Evolutionary conservation across 2,329 filamentous ascomycete genomes (phyloP), one percentile per base, ranked within the genome.

Genomic region (Hypoxylon sp.): DNA sequence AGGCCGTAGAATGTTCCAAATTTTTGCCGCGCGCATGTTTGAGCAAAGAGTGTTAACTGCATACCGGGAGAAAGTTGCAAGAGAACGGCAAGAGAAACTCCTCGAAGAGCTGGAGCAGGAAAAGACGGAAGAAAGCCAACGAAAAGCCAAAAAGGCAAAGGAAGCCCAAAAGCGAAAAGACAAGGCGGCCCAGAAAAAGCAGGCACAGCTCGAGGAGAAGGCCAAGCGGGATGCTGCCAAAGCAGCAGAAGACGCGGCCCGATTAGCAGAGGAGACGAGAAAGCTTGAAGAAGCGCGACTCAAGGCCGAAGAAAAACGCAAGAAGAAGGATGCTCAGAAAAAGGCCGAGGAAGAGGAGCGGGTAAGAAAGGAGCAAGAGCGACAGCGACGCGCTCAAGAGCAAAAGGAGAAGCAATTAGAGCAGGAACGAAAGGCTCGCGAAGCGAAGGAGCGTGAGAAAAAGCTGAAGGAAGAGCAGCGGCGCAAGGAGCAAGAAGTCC

Each of bases 1-100:
- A 84, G 96, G 96, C 68, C 90, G 96, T 62, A 88, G 95, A 74
- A 99, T 99, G 96, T 99, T 99, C 79, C 96, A 99, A 80, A 98
- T 99, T 79, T 99, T 99, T 80, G 96, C 96, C 68, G 96, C 96
- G 64, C 91, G 96, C 70, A 99, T 99, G 96, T 99, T 99, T 80
- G 96, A 99, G 82, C 96, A 99, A 80, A 88, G 96, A 70, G 96
- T 99, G 21, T 86, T 99, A 65, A 95, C 93, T 46, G 96, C 96
- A n/a, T 99, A 99, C 82, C 92, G 94, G 79, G 95, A 98, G 82
- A 98, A 98, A 79, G 95, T 99, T 2, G 93, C 96, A 17, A 90
- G 91, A 74, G 95, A 99, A 82, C 92, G 96, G 29, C 95, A 98
- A 77, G 87, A 92, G 76, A 94, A 94, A 79, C 89, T 99, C 21